Conservation (phyloP, 164 flowering plant genomes). For the Liriodendron chinense region DNA sequence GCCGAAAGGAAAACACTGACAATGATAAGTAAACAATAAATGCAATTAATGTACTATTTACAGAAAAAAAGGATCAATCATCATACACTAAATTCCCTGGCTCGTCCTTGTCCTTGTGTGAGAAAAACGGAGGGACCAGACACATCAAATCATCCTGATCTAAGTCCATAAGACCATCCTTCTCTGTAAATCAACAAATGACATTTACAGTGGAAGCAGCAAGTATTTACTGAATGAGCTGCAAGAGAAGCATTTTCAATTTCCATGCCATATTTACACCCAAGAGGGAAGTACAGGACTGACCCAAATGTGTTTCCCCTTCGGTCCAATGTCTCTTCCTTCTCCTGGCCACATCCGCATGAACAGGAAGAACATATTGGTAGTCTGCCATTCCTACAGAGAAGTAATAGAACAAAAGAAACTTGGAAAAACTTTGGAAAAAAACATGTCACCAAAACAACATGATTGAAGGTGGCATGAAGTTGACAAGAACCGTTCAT, state of each 20-base stretch:
- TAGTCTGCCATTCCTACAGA: slow-evolving; percentile 88
- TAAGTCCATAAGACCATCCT: slow-evolving; percentile 50
- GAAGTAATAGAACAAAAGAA: not conserved
- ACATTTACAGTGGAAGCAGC: too few species aligned
- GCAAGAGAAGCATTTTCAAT: not conserved
- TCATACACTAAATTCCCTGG: slow-evolving; percentile 65
- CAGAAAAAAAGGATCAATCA: slow-evolving; percentile 4
- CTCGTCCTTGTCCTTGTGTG: slow-evolving; percentile 73
- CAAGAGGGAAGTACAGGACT: not conserved
- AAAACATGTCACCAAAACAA: not conserved
- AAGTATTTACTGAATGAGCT: not conserved
- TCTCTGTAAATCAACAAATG: slow-evolving; percentile 26
- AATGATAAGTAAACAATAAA: not conserved
- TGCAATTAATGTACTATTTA: not conserved
- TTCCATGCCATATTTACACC: not conserved
- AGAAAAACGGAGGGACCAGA: slow-evolving; percentile 68
- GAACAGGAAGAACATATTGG: slow-evolving; percentile 69
- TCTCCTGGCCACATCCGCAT: slow-evolving; percentile 8
- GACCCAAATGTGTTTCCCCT: slow-evolving; percentile 3
- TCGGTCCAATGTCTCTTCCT: slow-evolving; percentile 13
- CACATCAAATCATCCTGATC: slow-evolving; percentile 72
- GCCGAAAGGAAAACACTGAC: not conserved
- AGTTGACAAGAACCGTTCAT: not conserved
- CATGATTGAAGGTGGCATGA: slow-evolving; percentile 1
- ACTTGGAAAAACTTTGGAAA: not conserved